Conservation (phyloP, 805 yeast genomes). For the Lachancea cidri region DNA sequence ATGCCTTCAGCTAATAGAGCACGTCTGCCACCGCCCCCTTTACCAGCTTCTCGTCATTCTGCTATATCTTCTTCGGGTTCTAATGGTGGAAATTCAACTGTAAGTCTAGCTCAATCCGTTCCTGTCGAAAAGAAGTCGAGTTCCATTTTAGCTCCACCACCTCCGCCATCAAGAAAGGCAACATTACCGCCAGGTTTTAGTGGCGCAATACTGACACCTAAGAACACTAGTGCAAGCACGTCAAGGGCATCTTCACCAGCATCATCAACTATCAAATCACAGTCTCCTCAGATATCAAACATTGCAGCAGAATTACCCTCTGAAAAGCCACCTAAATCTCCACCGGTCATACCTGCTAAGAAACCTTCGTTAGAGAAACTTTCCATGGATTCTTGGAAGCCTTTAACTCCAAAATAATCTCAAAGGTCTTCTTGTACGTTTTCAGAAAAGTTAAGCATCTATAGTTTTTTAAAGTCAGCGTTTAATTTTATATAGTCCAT, state of each 20-base stretch:
- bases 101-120: background rate
- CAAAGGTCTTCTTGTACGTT: no score
- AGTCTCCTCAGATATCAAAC: background rate
- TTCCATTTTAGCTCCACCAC: constrained; percentile 23
- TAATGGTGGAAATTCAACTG: background rate
- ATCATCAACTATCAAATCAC: constrained; percentile 5
- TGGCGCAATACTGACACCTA: constrained; percentile 33
- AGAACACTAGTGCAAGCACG: constrained; percentile 18
- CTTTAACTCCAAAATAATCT: constrained; percentile 42
- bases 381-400: constrained; percentile 47
- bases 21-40: constrained; percentile 20
- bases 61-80: background rate
- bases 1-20: constrained; percentile 9
- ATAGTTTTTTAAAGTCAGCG: background rate
- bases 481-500: background rate
- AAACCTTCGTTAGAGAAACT: constrained; percentile 22
- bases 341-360: constrained; percentile 29
- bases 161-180: constrained; percentile 30
- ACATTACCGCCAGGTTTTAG: constrained; percentile 37
- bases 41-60: constrained; percentile 9
- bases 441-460: background rate
- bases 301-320: background rate
- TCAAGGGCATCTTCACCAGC: constrained; percentile 13
- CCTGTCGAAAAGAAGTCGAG: background rate
- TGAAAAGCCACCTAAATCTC: constrained; percentile 9